Evolutionary conservation across 2,329 filamentous ascomycete species (phyloP).

Genomic region (Calonectria leucothoes): DNA sequence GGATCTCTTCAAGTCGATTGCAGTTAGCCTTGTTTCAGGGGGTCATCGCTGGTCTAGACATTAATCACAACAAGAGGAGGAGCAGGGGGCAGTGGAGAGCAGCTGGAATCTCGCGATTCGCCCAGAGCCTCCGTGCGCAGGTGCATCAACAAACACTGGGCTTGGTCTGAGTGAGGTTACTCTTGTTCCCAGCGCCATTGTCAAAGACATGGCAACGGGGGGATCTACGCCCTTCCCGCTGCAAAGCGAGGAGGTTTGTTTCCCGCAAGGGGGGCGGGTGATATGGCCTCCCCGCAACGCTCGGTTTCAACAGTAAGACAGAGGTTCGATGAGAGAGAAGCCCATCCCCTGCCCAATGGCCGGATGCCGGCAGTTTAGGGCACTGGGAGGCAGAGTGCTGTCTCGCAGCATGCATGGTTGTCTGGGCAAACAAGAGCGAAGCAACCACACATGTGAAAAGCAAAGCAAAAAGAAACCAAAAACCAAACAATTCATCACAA

Average conservation of each 20-base stretch:
- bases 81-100: conserved; percentile 31
- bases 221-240: conserved; percentile 26
- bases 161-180: conserved; percentile 5
- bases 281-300: not conserved
- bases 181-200: conserved; percentile 15
- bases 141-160: conserved; percentile 29
- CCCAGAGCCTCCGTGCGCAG: conserved; percentile 18
- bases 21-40: conserved; percentile 40
- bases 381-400: not conserved
- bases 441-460: not conserved
- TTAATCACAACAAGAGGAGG: conserved; percentile 31
- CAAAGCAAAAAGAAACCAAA: not conserved
- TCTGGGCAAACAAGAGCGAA: conserved; percentile 8
- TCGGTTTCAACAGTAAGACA: not conserved
- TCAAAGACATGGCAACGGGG: conserved; percentile 14
- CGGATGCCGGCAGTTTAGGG: conserved; percentile 15
- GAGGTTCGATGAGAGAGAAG: not conserved
- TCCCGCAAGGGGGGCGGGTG: not conserved
- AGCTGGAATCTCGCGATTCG: conserved; percentile 34
- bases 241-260: not conserved
- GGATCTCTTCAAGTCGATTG: conserved; percentile 36
- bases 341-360: not conserved
- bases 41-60: conserved; percentile 36
- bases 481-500: not conserved
- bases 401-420: conserved; percentile 12